Conservation (phyloP, 345 rosid species). For the Euphorbia peplus region DNA sequence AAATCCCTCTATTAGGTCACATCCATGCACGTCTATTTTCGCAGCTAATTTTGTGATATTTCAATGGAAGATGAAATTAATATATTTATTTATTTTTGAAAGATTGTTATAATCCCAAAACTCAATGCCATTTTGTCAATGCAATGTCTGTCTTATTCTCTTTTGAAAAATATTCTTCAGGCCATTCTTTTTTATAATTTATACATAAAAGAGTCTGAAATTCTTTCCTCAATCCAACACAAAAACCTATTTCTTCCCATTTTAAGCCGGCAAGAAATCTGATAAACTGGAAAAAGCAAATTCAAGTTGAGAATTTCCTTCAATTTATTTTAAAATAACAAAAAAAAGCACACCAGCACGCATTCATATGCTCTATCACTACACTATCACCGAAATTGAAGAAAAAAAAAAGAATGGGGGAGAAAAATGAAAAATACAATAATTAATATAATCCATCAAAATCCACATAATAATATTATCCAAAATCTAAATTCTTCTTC, state of each 20-base stretch:
- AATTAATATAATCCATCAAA: slow-evolving; percentile 1
- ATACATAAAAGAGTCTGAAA: slow-evolving; percentile 9
- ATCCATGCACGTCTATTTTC: slow-evolving; percentile 25
- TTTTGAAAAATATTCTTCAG: background rate
- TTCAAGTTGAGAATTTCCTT: slow-evolving; percentile 16
- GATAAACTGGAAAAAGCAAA: slow-evolving; percentile 27
- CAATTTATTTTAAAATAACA: background rate
- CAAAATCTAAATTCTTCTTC: background rate
- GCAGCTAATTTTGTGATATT: slow-evolving; percentile 1
- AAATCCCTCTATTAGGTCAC: slow-evolving; percentile 19
- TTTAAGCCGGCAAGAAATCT: slow-evolving; percentile 23
- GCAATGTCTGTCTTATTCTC: background rate
- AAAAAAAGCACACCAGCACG: slow-evolving; percentile 1
- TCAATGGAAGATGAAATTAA: background rate
- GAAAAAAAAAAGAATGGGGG: background rate
- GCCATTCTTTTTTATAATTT: background rate
- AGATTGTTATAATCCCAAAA: background rate
- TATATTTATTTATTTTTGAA: background rate
- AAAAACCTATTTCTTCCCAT: slow-evolving; percentile 22
- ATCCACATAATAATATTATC: slow-evolving; percentile 2
- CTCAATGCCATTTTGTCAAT: background rate
- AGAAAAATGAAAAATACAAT: background rate
- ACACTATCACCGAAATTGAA: background rate
- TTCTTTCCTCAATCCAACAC: slow-evolving; percentile 20
- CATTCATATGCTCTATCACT: slow-evolving; percentile 22